These are phyloP conservation scores for Auricularia auricula-judae DNA, from an alignment of 768 basidiomycete genomes.

Conservation along the genomic window DNA sequence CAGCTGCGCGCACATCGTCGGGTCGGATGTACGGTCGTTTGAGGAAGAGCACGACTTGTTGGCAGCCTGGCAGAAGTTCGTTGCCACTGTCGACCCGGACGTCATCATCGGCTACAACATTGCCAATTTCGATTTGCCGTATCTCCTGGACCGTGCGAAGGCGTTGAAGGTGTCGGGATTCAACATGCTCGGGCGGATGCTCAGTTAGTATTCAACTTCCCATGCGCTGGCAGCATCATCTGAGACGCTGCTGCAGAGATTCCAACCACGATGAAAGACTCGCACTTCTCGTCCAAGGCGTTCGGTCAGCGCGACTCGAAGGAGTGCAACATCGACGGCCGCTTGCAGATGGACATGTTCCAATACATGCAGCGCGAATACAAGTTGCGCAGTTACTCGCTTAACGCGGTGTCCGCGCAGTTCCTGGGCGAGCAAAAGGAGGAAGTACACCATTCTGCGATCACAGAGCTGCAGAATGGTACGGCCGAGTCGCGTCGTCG, in stretches of 20 bases:
- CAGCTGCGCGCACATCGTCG: conserved; percentile 88
- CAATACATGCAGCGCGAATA: conserved; percentile 99
- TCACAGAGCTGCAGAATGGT: conserved; percentile 95
- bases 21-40: conserved; percentile 89
- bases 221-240: neutral
- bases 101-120: conserved; percentile 96
- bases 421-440: conserved; percentile 99
- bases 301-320: conserved; percentile 97
- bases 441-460: conserved; percentile 97
- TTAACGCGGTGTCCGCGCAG: conserved; percentile 96
- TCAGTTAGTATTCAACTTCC: conserved; percentile 22
- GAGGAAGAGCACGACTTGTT: conserved; percentile 66
- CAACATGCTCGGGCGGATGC: conserved; percentile 68
- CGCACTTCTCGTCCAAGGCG: conserved; percentile 96
- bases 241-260: conserved; percentile 34
- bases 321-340: conserved; percentile 81
- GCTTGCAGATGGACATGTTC: conserved; percentile 88
- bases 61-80: conserved; percentile 78
- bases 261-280: conserved; percentile 75
- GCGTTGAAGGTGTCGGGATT: conserved; percentile 63
- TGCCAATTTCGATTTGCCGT: conserved; percentile 90
- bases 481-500: conserved; percentile 87
- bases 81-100: conserved; percentile 86
- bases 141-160: conserved; percentile 85
- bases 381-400: conserved; percentile 91